These are phyloP conservation scores for Stagonosporopsis tanaceti DNA, from an alignment of 2,329 filamentous ascomycete species.

Conservation along the genomic window DNA sequence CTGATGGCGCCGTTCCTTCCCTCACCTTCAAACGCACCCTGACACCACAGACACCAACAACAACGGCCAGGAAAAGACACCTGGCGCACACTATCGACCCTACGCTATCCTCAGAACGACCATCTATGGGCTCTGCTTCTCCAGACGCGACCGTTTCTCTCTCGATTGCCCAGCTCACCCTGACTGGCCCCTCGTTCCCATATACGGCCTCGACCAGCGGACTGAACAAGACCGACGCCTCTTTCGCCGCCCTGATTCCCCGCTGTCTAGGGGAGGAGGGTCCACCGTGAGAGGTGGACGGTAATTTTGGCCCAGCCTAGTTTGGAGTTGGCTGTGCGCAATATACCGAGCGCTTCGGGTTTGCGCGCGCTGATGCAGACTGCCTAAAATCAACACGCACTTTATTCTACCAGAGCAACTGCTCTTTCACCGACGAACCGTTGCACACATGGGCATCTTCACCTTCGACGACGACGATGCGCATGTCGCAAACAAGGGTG, in stretches of 20 bases:
- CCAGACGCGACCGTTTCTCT: constrained; percentile 42
- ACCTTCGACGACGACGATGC: constrained; percentile 46
- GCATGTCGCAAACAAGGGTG: constrained; percentile 29
- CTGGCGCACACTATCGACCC: constrained; percentile 39
- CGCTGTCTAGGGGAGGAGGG: constrained; percentile 56
- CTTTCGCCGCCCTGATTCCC: constrained; percentile 56
- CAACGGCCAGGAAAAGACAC: constrained; percentile 38
- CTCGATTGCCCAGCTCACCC: constrained; percentile 42
- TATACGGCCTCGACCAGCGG: constrained; percentile 46
- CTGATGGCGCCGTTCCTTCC: constrained; percentile 28
- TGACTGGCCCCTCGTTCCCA: constrained; percentile 46
- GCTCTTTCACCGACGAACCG: constrained; percentile 19
- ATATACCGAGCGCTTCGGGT: constrained; percentile 17
- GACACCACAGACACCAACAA: constrained; percentile 25
- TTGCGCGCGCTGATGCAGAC: constrained; percentile 36
- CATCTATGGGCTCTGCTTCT: constrained; percentile 57
- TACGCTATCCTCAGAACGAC: constrained; percentile 34
- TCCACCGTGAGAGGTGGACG: constrained; percentile 64
- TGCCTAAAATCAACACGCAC: constrained; percentile 28
- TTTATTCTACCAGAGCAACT: constrained; percentile 16
- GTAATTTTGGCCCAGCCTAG: constrained; percentile 48
- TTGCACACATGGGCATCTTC: constrained; percentile 43
- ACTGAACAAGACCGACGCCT: constrained; percentile 54
- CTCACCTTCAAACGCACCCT: constrained; percentile 26
- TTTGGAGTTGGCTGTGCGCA: constrained; percentile 38